Evolutionary conservation across 169 alveolate genomes (phyloP), one percentile per base, ranked within the genome.

Genomic region (Cryptosporidium sp.): DNA sequence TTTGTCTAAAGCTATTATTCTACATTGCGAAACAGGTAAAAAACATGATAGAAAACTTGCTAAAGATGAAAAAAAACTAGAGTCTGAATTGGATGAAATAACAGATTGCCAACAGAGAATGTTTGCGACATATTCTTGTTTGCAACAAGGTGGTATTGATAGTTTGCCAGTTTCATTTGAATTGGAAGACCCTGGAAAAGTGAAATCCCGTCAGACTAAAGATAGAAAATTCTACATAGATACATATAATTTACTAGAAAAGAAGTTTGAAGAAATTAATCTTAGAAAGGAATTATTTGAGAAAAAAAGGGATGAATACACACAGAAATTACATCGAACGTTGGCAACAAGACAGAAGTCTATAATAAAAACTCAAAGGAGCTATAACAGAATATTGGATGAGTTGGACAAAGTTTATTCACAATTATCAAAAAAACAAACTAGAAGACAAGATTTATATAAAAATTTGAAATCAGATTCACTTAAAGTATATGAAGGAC

Each of bases 81-180:
- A 80, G 14, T 23, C 75, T 26, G 89, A 80, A 51, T 42, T 80
- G 48, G 75, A 80, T 62, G 80, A 80, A 10, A 80, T 80, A 42
- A 80, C 89, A 26, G 89, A 80, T 80, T 80, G 75, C 37, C 89
- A 80, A 65, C 89, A 80, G 48, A 80, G 75, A 65, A 80, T 80
- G 89, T 80, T 80, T 39, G 89, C 89, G n/a, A 80, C 89, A 0
- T 80, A 80, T 80, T 80, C 89, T 35, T 80, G 89, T 33, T 44
- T 80, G 14, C 89, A 80, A 42, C 89, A 80, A 42, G 89, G 89
- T 62, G 89, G 89, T 48, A 80, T 80, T 37, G 89, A 80, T 44
- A 80, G 89, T 29, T 62, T 80, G 8, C 89, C 89, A n/a, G 89
- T 80, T 16, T 80, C 89, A 62, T 80, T 80, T 61, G 89, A 80